Conservation (phyloP, 805 yeast genomes). For the Pichia pseudocactophila region DNA sequence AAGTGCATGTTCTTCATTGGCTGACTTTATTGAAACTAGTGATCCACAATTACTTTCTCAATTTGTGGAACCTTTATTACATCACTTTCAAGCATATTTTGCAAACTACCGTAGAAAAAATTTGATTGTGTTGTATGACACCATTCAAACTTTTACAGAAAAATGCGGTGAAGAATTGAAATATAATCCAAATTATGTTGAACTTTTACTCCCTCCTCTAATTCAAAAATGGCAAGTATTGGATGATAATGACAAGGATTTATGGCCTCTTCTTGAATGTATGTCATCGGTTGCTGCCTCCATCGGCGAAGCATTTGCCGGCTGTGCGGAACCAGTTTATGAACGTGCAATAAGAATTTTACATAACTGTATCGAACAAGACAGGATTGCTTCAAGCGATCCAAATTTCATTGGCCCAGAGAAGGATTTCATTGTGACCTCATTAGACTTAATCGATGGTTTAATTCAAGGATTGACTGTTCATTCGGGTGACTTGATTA, state of each 20-base stretch:
- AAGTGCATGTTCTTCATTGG: constrained; percentile 82
- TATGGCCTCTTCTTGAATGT: constrained; percentile 92
- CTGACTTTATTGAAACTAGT: constrained; percentile 72
- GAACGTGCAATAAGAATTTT: constrained; percentile 67
- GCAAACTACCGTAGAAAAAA: constrained; percentile 72
- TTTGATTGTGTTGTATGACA: constrained; percentile 75
- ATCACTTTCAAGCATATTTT: constrained; percentile 68
- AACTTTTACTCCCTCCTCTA: constrained; percentile 68
- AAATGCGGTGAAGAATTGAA: constrained; percentile 49
- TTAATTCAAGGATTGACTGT: constrained; percentile 78
- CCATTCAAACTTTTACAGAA: constrained; percentile 83
- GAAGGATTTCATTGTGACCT: constrained; percentile 81
- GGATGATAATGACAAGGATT: constrained; percentile 68
- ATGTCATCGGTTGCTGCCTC: constrained; percentile 86
- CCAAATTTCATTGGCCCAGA: constrained; percentile 72
- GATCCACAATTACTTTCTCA: constrained; percentile 54
- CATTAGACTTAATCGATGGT: constrained; percentile 87
- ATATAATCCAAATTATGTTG: constrained; percentile 48
- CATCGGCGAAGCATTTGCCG: constrained; percentile 75
- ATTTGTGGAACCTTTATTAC: constrained; percentile 56
- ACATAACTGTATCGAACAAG: constrained; percentile 56
- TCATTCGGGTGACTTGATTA: constrained; percentile 48
- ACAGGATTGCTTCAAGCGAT: constrained; percentile 52
- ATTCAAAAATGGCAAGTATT: constrained; percentile 71
- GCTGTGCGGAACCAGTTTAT: constrained; percentile 82